A percentile compares a stretch with the other conserved stretches of the same genome.
phyloP scores from a whole-genome alignment of 1,139 yeast species.

The Suhomyces yuchorum region DNA sequence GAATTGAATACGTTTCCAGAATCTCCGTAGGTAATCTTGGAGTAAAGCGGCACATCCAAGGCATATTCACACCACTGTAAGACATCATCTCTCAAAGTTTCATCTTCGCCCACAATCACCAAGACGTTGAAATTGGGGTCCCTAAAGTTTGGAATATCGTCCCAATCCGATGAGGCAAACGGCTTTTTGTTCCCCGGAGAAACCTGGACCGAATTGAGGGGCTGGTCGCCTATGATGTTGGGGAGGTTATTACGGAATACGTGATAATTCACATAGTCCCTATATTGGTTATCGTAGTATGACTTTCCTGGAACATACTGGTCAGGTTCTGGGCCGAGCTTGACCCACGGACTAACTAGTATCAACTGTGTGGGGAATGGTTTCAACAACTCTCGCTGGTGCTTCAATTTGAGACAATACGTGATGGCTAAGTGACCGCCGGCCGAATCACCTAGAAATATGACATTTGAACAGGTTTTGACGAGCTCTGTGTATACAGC shows the following conservation, averaged over 20 bases:
- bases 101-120: constrained; percentile 46
- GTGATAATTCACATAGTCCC: constrained; percentile 37
- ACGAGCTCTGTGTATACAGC: constrained; percentile 33
- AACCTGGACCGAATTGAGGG: constrained; percentile 17
- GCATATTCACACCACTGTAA: constrained; percentile 40
- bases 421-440: constrained; percentile 42
- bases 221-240: constrained; percentile 23
- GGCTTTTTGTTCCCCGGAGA: constrained; percentile 25
- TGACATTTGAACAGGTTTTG: constrained; percentile 31
- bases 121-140: constrained; percentile 31
- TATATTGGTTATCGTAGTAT: constrained; percentile 33
- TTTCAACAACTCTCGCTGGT: constrained; percentile 1
- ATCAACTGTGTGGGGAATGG: constrained; percentile 36
- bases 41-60: constrained; percentile 28
- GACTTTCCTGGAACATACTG: constrained; percentile 33
- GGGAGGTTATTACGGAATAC: constrained; percentile 37
- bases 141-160: constrained; percentile 33
- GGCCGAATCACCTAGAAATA: constrained; percentile 45
- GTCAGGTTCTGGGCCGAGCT: constrained; percentile 20
- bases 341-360: constrained; percentile 46
- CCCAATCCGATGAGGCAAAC: constrained; percentile 32
- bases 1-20: constrained; percentile 27
- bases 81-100: constrained; percentile 45
- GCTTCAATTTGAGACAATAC: constrained; percentile 32
- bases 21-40: constrained; percentile 25